Conservation (phyloP, 345 rosid genomes). For the Litchi chinensis region DNA sequence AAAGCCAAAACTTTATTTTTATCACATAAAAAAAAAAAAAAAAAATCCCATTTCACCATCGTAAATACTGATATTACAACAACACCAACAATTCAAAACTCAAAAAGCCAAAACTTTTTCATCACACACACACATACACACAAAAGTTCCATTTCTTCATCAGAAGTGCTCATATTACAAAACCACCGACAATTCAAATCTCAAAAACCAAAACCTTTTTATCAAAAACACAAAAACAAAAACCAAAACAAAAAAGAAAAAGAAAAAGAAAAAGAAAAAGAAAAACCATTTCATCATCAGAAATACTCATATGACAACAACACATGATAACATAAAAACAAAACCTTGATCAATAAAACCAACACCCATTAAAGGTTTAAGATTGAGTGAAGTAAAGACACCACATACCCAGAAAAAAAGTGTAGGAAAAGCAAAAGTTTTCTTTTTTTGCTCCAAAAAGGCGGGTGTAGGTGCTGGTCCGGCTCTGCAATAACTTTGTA, state of each 20-base stretch:
- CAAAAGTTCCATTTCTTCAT: too few species aligned
- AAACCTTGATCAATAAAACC: background rate
- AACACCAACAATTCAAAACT: too few species aligned
- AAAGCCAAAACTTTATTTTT: background rate
- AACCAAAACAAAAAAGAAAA: too few species aligned
- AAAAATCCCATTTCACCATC: background rate
- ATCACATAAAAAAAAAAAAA: background rate
- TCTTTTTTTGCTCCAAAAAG: background rate
- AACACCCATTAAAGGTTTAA: background rate
- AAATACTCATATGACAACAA: background rate
- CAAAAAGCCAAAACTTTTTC: too few species aligned
- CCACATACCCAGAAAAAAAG: background rate
- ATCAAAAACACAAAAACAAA: background rate
- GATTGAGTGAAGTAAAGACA: background rate
- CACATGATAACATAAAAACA: background rate
- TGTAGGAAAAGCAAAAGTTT: background rate
- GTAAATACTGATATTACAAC: background rate
- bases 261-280: too few species aligned
- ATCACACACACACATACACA: too few species aligned
- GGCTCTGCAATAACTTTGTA: background rate
- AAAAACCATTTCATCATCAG: background rate
- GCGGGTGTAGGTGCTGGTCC: background rate
- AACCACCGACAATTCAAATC: background rate
- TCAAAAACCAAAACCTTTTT: background rate
- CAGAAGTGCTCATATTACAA: background rate